These are phyloP conservation scores for Ensete ventricosum DNA, from an alignment of 176 grass and related monocot species.

Conservation along the genomic window DNA sequence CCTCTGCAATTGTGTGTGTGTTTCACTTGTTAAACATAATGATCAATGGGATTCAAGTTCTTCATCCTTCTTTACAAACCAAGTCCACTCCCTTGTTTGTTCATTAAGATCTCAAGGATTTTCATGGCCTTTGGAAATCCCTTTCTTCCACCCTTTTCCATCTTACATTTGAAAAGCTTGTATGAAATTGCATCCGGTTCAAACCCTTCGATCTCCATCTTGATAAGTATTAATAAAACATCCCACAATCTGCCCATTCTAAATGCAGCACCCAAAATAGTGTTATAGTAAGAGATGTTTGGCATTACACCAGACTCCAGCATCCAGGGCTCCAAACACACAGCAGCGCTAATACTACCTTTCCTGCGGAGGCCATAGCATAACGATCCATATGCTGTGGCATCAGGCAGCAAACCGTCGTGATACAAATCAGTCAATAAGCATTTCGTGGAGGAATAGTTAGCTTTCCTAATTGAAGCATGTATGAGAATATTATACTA, in stretches of 20 bases:
- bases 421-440: conserved; percentile 18
- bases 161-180: conserved; percentile 19
- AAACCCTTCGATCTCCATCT: conserved; percentile 24
- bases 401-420: conserved; percentile 17
- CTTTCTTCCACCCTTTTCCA: conserved; percentile 19
- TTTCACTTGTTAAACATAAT: too few relatives aligned
- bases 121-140: conserved; percentile 25
- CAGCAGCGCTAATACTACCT: conserved; percentile 10
- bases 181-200: conserved; percentile 26
- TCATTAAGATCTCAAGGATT: conserved; percentile 23
- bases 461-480: conserved; percentile 17
- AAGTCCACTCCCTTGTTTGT: not conserved
- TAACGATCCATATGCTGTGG: conserved; percentile 16
- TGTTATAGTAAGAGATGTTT: conserved; percentile 31
- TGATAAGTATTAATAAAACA: conserved; percentile 22
- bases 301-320: conserved; percentile 9
- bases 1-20: too few relatives aligned
- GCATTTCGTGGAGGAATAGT: not conserved
- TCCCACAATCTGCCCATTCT: conserved; percentile 20
- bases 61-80: not conserved
- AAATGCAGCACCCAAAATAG: conserved; percentile 22
- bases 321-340: conserved; percentile 14
- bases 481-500: conserved; percentile 33
- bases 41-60: not conserved
- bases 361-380: conserved; percentile 23